phyloP scores from a whole-genome alignment of 768 basidiomycete genomes.

The Tulasnella calospora region DNA sequence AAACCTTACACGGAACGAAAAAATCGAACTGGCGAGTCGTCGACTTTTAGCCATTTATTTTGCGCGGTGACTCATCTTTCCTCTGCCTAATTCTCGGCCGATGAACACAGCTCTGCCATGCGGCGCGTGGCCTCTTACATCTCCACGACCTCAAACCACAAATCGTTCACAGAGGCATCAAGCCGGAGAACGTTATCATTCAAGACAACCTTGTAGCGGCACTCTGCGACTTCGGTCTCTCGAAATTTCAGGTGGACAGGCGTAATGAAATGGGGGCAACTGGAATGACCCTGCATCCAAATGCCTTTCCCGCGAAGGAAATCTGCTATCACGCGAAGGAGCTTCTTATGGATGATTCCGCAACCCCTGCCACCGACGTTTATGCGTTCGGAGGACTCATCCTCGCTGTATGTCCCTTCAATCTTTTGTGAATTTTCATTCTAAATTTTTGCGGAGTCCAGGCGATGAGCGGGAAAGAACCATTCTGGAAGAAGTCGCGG shows the following conservation, averaged over 20 bases:
- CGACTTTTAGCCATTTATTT: background rate
- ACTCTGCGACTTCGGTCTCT: background rate
- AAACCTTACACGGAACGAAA: background rate
- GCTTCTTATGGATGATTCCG: background rate
- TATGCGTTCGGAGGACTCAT: conserved; percentile 11
- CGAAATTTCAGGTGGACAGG: background rate
- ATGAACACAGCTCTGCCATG: background rate
- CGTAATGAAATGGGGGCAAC: background rate
- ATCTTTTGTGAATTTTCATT: too few relatives aligned
- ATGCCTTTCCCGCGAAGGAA: too few relatives aligned
- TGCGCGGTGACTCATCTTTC: background rate
- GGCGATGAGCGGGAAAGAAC: background rate
- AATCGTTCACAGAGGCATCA: background rate
- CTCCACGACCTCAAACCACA: background rate
- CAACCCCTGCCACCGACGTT: background rate
- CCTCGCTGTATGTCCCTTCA: background rate
- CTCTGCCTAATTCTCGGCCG: too few relatives aligned
- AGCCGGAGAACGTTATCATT: background rate
- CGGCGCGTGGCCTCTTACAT: background rate
- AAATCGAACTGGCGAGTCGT: background rate
- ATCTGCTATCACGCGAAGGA: background rate
- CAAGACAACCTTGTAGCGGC: background rate
- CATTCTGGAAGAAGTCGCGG: background rate
- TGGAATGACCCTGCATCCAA: too few relatives aligned
- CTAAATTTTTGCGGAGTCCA: background rate